These are phyloP conservation scores for Mycosphaerella arachidis DNA, from an alignment of 2,329 filamentous ascomycete species.

Conservation along the genomic window DNA sequence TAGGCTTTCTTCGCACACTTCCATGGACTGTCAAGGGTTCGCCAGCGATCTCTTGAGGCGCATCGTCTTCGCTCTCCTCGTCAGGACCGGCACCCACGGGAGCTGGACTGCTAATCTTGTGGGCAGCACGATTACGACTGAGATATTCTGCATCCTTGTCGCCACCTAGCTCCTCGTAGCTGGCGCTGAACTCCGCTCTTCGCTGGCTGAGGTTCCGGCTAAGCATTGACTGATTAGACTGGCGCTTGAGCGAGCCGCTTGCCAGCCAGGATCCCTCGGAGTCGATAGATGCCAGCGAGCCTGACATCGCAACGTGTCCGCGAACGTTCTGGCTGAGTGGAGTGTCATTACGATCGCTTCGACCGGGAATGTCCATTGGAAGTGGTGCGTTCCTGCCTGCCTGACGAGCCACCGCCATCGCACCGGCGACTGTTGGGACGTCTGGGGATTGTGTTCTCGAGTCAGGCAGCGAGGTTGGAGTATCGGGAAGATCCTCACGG, in stretches of 20 bases:
- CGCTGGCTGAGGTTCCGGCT: constrained; percentile 44
- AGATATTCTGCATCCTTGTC: constrained; percentile 70
- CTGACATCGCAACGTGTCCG: constrained; percentile 52
- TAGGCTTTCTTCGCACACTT: constrained; percentile 54
- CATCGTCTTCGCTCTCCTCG: constrained; percentile 33
- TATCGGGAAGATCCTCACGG: constrained; percentile 83
- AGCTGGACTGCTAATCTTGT: constrained; percentile 10
- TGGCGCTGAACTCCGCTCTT: constrained; percentile 52
- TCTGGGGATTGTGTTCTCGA: constrained; percentile 77
- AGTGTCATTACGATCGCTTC: constrained; percentile 38
- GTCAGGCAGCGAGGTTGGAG: constrained; percentile 78
- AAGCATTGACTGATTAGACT: constrained; percentile 42
- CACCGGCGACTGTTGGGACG: constrained; percentile 43
- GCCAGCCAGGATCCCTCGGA: constrained; percentile 90
- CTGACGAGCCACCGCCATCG: constrained; percentile 39
- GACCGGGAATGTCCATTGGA: constrained; percentile 17
- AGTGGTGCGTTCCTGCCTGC: constrained; percentile 27
- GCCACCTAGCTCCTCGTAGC: constrained; percentile 59
- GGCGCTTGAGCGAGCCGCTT: constrained; percentile 59
- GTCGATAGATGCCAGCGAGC: constrained; percentile 89
- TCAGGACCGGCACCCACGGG: constrained; percentile 44
- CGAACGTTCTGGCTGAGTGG: constrained; percentile 28
- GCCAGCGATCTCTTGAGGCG: not conserved
- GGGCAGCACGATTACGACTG: constrained; percentile 27
- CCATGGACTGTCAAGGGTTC: constrained; percentile 37